Conservation (phyloP, 2,329 filamentous ascomycete genomes). For the Stenocarpella maydis region DNA sequence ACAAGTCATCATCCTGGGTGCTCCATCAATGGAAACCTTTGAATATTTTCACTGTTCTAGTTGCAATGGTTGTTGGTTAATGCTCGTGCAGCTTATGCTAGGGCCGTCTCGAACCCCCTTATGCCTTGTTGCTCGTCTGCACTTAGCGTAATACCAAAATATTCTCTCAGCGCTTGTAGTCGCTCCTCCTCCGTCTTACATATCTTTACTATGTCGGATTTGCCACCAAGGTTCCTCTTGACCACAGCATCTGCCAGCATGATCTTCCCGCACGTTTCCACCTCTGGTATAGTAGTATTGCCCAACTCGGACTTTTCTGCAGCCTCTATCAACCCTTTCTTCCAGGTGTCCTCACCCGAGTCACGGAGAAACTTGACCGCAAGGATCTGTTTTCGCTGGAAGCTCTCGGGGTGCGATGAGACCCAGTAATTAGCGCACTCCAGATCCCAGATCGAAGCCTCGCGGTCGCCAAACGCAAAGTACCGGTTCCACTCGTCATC, state of each 20-base stretch:
- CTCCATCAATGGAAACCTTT: too few species aligned
- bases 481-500: slow-evolving; percentile 63
- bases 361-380: slow-evolving; percentile 62
- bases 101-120: slow-evolving; percentile 55
- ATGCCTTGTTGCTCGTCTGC: slow-evolving; percentile 60
- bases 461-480: slow-evolving; percentile 72
- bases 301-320: slow-evolving; percentile 32
- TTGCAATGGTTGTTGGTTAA: too few species aligned
- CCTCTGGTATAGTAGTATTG: slow-evolving; percentile 37
- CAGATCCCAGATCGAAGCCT: slow-evolving; percentile 70
- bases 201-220: slow-evolving; percentile 55
- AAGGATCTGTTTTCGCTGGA: slow-evolving; percentile 63
- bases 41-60: background rate
- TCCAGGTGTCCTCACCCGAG: slow-evolving; percentile 41
- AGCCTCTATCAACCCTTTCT: slow-evolving; percentile 36
- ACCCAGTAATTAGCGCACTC: slow-evolving; percentile 64
- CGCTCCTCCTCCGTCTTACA: slow-evolving; percentile 62
- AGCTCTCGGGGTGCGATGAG: slow-evolving; percentile 57
- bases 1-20: too few species aligned
- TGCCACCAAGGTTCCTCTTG: slow-evolving; percentile 61
- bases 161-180: slow-evolving; percentile 56
- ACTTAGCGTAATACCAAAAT: slow-evolving; percentile 61
- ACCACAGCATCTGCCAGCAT: slow-evolving; percentile 60
- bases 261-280: slow-evolving; percentile 59
- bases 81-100: slow-evolving; percentile 39